Percentiles rank a stretch among this genome's conserved stretches.
These are phyloP conservation scores for Apiotrichum siamense DNA, from an alignment of 1,284 basidiomycete species.

Conservation along the genomic window DNA sequence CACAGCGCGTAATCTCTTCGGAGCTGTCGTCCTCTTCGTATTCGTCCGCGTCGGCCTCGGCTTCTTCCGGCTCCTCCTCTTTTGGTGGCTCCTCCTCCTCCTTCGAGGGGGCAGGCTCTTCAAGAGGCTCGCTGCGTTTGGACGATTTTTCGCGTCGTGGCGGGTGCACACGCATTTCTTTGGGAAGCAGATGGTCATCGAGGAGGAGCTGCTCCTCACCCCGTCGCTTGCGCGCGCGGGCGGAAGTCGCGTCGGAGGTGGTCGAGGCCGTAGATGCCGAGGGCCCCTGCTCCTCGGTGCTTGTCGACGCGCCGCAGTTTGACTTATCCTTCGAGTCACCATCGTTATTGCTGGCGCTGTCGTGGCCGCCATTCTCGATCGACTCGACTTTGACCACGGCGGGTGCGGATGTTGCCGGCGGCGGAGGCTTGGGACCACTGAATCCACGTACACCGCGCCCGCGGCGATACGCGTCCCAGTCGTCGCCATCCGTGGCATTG, in stretches of 20 bases:
- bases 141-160: conserved; percentile 6
- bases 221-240: conserved; percentile 24
- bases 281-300: too few species aligned
- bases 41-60: conserved; percentile 57
- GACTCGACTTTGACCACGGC: conserved; percentile 21
- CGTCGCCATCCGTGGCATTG: conserved; percentile 11
- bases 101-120: conserved; percentile 5
- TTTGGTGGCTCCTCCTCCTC: conserved; percentile 10
- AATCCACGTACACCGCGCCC: conserved; percentile 26
- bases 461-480: conserved; percentile 32
- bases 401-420: background rate
- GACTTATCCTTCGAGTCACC: conserved; percentile 3
- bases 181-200: conserved; percentile 40
- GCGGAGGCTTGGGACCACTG: conserved; percentile 14
- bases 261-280: conserved; percentile 9
- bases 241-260: conserved; percentile 3
- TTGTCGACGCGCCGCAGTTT: background rate
- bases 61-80: conserved; percentile 22
- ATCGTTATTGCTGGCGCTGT: conserved; percentile 1
- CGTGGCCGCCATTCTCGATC: conserved; percentile 8
- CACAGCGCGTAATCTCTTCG: conserved; percentile 82
- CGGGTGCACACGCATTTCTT: conserved; percentile 26
- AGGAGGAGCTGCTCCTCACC: conserved; percentile 38
- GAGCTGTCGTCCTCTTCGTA: conserved; percentile 65
- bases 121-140: conserved; percentile 5